phyloP scores from a whole-genome alignment of 2,329 filamentous ascomycete species.

The Penicillium sp. region DNA sequence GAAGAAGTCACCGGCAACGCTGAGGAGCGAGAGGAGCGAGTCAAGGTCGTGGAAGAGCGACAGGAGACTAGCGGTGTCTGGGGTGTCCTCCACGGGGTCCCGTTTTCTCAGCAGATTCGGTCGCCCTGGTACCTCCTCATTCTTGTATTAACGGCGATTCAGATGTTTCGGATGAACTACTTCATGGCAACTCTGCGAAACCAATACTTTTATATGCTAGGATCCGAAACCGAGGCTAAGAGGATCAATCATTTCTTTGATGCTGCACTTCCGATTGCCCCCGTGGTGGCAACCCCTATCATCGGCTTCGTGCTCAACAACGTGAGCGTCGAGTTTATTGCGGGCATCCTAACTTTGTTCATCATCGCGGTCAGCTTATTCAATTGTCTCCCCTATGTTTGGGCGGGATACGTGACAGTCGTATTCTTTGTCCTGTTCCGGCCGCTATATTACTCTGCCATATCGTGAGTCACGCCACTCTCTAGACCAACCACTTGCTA shows the following conservation, averaged over 20 bases:
- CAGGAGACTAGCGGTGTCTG: constrained; percentile 76
- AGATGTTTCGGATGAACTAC: constrained; percentile 86
- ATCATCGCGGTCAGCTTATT: constrained; percentile 77
- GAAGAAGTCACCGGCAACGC: constrained; percentile 71
- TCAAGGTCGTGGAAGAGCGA: constrained; percentile 65
- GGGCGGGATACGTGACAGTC: constrained; percentile 74
- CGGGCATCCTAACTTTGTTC: constrained; percentile 69
- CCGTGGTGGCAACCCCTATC: constrained; percentile 79
- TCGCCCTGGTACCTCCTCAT: constrained; percentile 87
- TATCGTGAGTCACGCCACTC: constrained; percentile 59
- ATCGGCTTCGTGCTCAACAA: constrained; percentile 81
- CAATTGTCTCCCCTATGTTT: constrained; percentile 69
- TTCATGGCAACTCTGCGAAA: constrained; percentile 85
- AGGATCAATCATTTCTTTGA: constrained; percentile 85
- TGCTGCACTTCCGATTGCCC: constrained; percentile 76
- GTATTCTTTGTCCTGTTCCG: constrained; percentile 83
- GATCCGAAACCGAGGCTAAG: constrained; percentile 63
- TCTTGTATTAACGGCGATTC: constrained; percentile 76
- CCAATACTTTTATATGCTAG: constrained; percentile 80
- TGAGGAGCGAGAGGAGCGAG: constrained; percentile 64
- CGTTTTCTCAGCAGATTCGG: constrained; percentile 71
- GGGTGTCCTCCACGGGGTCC: constrained; percentile 77
- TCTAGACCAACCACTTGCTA: constrained; percentile 1
- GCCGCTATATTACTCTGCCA: constrained; percentile 88
- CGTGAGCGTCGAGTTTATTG: constrained; percentile 71